Conservation (phyloP, 2,329 filamentous ascomycete species). For the Rhynchosporium graminicola region DNA sequence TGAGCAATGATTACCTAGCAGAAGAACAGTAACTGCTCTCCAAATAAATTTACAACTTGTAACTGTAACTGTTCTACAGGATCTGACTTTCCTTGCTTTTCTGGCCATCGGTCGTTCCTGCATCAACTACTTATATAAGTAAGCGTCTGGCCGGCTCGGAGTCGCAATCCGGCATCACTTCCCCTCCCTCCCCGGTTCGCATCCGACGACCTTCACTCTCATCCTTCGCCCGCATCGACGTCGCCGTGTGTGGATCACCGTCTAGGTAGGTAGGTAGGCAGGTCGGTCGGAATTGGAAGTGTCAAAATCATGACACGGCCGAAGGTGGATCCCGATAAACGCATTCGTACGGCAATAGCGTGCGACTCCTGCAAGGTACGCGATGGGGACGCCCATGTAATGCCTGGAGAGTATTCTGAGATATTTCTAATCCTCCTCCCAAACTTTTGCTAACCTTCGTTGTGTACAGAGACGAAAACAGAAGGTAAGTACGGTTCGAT, state of each 20-base stretch:
- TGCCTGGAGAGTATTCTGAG: too few species aligned
- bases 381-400: too few species aligned
- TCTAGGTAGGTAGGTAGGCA: too few species aligned
- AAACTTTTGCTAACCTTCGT: too few species aligned
- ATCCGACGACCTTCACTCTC: not conserved
- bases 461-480: constrained; percentile 28
- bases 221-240: not conserved
- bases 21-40: too few species aligned
- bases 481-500: constrained; percentile 28
- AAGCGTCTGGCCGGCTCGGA: not conserved
- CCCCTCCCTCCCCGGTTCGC: not conserved
- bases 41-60: not conserved
- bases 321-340: constrained; percentile 34
- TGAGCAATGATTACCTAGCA: too few species aligned
- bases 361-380: constrained; percentile 33
- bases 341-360: constrained; percentile 33
- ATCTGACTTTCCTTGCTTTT: not conserved
- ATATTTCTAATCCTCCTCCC: too few species aligned
- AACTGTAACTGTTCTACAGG: not conserved
- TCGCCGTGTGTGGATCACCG: not conserved
- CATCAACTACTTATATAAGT: not conserved
- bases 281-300: too few species aligned
- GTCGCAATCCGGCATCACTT: not conserved
- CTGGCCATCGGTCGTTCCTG: not conserved
- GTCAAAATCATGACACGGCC: constrained; percentile 29